phyloP scores from a whole-genome alignment of 2,329 filamentous ascomycete genomes.

The Epichloe gansuensis region DNA sequence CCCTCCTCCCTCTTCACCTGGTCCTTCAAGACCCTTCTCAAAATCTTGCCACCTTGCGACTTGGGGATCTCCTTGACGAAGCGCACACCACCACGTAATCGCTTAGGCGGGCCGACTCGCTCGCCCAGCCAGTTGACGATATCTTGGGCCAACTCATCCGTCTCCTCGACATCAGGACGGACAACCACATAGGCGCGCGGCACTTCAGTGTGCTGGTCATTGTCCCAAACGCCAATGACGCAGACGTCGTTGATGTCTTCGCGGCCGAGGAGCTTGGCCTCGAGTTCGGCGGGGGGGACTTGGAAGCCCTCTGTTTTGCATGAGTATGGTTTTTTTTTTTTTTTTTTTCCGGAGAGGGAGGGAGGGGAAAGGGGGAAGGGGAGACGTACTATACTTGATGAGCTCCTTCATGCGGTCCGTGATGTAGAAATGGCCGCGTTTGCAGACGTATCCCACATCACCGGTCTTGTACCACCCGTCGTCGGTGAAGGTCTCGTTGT shows the following conservation, averaged over 20 bases:
- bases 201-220: conserved; percentile 51
- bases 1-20: conserved; percentile 24
- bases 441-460: conserved; percentile 69
- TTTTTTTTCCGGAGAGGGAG: no score
- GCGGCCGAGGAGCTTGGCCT: conserved; percentile 31
- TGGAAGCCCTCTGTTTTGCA: conserved; percentile 45
- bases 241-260: conserved; percentile 44
- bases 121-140: conserved; percentile 31
- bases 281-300: conserved; percentile 56
- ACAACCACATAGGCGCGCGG: conserved; percentile 37
- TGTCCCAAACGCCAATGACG: conserved; percentile 48
- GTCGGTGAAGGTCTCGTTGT: conserved; percentile 53
- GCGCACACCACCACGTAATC: conserved; percentile 55
- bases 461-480: conserved; percentile 89
- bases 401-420: conserved; percentile 72
- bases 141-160: conserved; percentile 20
- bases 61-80: conserved; percentile 60
- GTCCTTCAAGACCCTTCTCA: conserved; percentile 36
- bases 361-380: no score
- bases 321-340: conserved; percentile 23
- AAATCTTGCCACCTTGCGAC: conserved; percentile 43
- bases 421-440: conserved; percentile 73
- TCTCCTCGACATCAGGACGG: conserved; percentile 22
- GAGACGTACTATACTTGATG: conserved; percentile 35
- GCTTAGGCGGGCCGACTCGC: conserved; percentile 53